A percentile compares a stretch with the other conserved stretches of the same genome.
Conservation (phyloP, 768 basidiomycete species). For the Auriscalpium orientale region DNA sequence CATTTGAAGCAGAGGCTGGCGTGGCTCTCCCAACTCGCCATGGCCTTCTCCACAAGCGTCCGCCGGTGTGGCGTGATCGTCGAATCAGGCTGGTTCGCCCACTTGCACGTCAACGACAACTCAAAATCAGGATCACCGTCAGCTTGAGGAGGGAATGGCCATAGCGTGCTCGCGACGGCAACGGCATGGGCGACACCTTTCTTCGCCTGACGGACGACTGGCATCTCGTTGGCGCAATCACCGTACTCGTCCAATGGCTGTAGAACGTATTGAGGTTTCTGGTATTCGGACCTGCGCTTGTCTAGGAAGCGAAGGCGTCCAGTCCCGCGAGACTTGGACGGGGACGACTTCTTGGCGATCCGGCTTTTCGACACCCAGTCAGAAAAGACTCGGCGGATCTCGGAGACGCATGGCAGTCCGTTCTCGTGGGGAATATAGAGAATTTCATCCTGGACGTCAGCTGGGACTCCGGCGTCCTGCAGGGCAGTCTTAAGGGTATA, state of each 20-base stretch:
- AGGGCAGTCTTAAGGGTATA: not conserved
- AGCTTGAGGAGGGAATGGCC: not conserved
- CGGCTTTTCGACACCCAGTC: not conserved
- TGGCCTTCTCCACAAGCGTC: not conserved
- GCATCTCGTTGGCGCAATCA: not conserved
- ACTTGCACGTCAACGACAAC: not conserved
- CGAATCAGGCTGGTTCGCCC: not conserved
- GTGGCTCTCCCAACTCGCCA: not conserved
- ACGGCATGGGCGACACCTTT: not conserved
- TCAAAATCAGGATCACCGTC: not conserved
- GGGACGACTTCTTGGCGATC: not conserved
- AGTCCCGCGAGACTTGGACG: not conserved
- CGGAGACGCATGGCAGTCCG: not conserved
- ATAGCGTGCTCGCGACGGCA: not conserved
- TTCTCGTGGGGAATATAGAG: not conserved
- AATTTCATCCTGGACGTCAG: not conserved
- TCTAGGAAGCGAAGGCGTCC: not conserved
- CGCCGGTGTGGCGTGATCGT: not conserved
- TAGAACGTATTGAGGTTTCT: not conserved
- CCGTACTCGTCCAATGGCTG: not conserved
- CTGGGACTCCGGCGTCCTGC: not conserved
- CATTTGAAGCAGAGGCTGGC: not conserved
- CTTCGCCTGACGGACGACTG: not conserved
- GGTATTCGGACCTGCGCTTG: not conserved
- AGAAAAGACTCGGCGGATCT: not conserved